Percentiles rank a stretch among this genome's conserved stretches.
Conservation (phyloP, 2,329 filamentous ascomycete genomes). For the Xylaria sp. region DNA sequence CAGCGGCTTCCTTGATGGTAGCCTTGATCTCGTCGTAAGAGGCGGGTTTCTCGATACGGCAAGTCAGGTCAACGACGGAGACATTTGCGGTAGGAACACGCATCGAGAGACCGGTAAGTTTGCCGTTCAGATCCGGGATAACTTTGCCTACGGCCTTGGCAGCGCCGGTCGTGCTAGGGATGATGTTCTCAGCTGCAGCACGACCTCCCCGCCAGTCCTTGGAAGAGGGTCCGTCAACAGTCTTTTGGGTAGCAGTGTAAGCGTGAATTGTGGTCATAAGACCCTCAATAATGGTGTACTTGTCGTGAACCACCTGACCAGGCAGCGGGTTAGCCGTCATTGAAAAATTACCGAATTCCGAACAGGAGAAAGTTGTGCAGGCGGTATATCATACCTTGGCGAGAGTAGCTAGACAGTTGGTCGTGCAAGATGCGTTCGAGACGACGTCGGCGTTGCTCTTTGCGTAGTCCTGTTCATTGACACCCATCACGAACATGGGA, state of each 20-base stretch:
- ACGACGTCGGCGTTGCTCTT: conserved; percentile 87
- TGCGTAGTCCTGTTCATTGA: conserved; percentile 87
- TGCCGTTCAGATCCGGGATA: conserved; percentile 96
- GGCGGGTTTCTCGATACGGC: conserved; percentile 90
- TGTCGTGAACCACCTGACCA: conserved; percentile 93
- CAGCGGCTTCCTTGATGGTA: conserved; percentile 86
- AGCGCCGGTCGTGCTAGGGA: conserved; percentile 97
- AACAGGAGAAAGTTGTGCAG: background rate
- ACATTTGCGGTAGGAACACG: conserved; percentile 99
- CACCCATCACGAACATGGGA: conserved; percentile 99
- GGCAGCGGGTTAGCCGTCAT: background rate
- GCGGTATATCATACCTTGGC: conserved; percentile 65
- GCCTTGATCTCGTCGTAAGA: conserved; percentile 93
- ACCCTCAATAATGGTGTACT: conserved; percentile 97
- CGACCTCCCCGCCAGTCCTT: conserved; percentile 99
- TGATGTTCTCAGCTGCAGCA: conserved; percentile 99
- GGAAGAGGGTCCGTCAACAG: conserved; percentile 93
- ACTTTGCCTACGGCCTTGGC: conserved; percentile 99
- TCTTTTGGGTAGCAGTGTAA: conserved; percentile 99
- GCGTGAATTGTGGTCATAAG: conserved; percentile 99
- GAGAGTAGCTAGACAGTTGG: conserved; percentile 99
- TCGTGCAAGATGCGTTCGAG: conserved; percentile 99
- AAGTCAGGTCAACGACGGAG: conserved; percentile 97
- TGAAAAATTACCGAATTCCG: background rate
- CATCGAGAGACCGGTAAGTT: conserved; percentile 99